Evolutionary conservation across 805 yeast genomes (phyloP), one percentile per base, ranked within the genome.

Genomic region (Ogataea haglerorum): DNA sequence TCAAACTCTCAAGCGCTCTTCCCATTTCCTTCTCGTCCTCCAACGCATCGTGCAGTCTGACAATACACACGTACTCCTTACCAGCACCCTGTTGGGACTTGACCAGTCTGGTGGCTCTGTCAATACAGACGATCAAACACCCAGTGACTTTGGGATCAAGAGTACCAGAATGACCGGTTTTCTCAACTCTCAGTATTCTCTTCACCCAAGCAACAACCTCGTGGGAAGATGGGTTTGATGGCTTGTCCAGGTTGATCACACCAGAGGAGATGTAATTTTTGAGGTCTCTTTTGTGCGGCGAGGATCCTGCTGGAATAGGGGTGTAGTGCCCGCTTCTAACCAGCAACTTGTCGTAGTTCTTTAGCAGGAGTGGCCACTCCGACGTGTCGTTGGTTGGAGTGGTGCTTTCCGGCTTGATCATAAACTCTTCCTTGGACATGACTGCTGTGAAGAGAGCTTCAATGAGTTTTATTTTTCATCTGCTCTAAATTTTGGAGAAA

Each of bases 51-150:
- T 93, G 99, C 58, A 93, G 75, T 74, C 98, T 82, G 44, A 87
- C 93, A 54, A 93, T 88, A 75, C 98, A 93, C 41, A 93, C 99
- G 71, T 93, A 93, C 81, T 93, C 99, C 68, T 93, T 93, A 77
- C 99, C 99, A 34, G 99, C 99, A 72, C 98, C 98, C 70, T 93
- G 99, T 73, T 93, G 99, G 40, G 96, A 87, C 69, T 93, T 93
- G 54, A 93, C 99, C 62, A 93, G 76, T 70, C 99, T 82, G 42
- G 99, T 93, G 45, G 99, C 99, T 65, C 96, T 82, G 69, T 93
- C 99, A 53, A 93, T 78, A 78, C 99, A 93, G 47, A 93, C 99
- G 65, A 93, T 93, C 65, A 93, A 76, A 75, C 99, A 93, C 53
- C 99, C 99, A 36, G 99, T 93, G 60, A 93, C 99, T 68, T 65